phyloP scores from a whole-genome alignment of 371 early-diverging fungal genomes.

The Funneliformis caledonium region DNA sequence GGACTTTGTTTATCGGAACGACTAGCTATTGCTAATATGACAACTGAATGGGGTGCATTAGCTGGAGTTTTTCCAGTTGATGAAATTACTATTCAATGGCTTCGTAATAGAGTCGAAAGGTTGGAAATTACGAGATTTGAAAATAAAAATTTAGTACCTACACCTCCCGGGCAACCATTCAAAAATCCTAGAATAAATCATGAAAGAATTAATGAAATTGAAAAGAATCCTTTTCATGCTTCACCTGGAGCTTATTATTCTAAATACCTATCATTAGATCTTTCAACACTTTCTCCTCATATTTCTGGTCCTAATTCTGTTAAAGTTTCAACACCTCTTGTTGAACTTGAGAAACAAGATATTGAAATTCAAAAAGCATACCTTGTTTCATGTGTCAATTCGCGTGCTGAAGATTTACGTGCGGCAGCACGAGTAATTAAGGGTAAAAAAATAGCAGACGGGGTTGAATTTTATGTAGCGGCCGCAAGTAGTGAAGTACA shows the following conservation, averaged over 20 bases:
- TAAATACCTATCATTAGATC: conserved; percentile 86
- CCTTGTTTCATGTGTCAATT: conserved; percentile 93
- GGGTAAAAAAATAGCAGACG: conserved; percentile 73
- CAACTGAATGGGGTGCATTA: conserved; percentile 98
- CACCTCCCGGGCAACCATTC: conserved; percentile 52
- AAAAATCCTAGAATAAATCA: conserved; percentile 77
- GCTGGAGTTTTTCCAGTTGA: conserved; percentile 96
- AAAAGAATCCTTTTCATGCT: conserved; percentile 60
- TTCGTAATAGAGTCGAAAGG: conserved; percentile 66
- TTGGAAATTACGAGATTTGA: conserved; percentile 60
- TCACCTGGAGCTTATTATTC: conserved; percentile 78
- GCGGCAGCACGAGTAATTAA: conserved; percentile 87
- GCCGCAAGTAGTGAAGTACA: conserved; percentile 93
- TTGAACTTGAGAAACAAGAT: conserved; percentile 68
- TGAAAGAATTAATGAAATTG: conserved; percentile 60
- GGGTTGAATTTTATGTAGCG: conserved; percentile 95
- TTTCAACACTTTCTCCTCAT: conserved; percentile 83
- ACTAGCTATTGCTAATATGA: conserved; percentile 96
- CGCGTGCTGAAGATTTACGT: conserved; percentile 83
- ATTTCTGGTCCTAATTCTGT: conserved; percentile 95
- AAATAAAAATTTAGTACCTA: conserved; percentile 53
- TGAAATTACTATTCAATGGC: conserved; percentile 72
- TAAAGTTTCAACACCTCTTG: conserved; percentile 83
- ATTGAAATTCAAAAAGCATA: conserved; percentile 93
- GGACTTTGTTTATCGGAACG: conserved; percentile 84